These are phyloP conservation scores for Barbarea vulgaris DNA, from an alignment of 345 rosid genomes.

Conservation along the genomic window DNA sequence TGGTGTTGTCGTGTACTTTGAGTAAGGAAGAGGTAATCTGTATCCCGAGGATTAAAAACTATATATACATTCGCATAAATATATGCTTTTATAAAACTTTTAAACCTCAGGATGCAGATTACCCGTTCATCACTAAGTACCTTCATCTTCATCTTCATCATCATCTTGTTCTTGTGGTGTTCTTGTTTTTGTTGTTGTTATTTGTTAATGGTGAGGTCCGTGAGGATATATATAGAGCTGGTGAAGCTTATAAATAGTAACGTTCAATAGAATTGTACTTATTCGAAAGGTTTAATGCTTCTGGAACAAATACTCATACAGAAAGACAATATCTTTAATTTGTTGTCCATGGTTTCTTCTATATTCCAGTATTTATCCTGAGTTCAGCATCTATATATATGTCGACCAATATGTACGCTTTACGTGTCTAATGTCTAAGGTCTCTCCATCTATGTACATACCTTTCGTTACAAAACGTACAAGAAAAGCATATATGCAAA, in stretches of 20 bases:
- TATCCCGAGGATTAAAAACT: conserved; percentile 40
- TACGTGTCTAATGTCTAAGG: conserved; percentile 2
- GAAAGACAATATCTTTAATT: conserved; percentile 3
- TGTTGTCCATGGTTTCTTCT: conserved; percentile 30
- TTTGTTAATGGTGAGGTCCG: conserved; percentile 6
- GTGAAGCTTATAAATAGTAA: conserved; percentile 25
- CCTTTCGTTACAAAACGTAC: neutral
- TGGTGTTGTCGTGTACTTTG: neutral
- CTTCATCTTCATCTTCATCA: neutral
- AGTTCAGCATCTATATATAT: conserved; percentile 5
- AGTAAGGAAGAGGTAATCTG: conserved; percentile 40
- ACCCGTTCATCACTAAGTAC: conserved; percentile 29
- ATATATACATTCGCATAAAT: neutral
- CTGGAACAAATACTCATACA: conserved; percentile 36
- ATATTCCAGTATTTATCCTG: conserved; percentile 15
- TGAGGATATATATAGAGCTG: conserved; percentile 15
- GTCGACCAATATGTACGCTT: neutral
- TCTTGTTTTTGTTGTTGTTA: conserved; percentile 10
- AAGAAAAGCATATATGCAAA: neutral
- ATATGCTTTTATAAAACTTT: neutral
- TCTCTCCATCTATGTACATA: neutral
- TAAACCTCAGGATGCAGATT: conserved; percentile 50
- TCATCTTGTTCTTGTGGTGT: neutral
- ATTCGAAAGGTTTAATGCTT: conserved; percentile 42
- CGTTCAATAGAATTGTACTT: conserved; percentile 39